Conservation (phyloP, 78 protist species). For the Creolimax fragrantissima region DNA sequence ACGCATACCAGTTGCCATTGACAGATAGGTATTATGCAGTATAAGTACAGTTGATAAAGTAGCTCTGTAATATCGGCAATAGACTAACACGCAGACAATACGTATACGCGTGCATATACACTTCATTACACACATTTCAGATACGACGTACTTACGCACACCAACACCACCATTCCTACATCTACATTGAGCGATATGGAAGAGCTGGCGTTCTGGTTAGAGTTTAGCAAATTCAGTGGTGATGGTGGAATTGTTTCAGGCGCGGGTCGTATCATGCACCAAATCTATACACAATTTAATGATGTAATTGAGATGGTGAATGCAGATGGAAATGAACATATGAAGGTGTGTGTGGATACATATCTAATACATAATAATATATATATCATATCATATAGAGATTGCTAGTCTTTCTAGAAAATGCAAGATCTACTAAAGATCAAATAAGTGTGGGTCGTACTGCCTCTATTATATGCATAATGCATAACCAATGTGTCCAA, state of each 20-base stretch:
- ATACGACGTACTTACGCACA: background rate
- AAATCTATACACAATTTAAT: background rate
- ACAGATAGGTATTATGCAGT: too few species aligned
- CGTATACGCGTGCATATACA: background rate
- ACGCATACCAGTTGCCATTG: too few species aligned
- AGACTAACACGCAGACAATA: too few species aligned
- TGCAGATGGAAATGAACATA: background rate
- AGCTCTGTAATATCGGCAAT: too few species aligned
- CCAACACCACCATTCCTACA: background rate
- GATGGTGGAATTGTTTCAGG: background rate
- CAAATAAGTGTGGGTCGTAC: too few species aligned
- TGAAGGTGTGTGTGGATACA: background rate
- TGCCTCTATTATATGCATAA: too few species aligned
- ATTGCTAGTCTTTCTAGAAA: too few species aligned
- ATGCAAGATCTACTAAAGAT: too few species aligned
- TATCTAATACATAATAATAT: too few species aligned
- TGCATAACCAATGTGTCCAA: too few species aligned
- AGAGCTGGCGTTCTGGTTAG: background rate
- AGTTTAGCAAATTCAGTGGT: background rate
- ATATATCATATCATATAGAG: too few species aligned
- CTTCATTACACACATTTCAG: background rate
- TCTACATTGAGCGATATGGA: background rate
- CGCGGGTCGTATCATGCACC: background rate
- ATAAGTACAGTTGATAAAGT: too few species aligned
- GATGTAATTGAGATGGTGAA: background rate